Base-by-base conservation (phyloP, 169 alveolate species). In the Eimeria sp. region DNA sequence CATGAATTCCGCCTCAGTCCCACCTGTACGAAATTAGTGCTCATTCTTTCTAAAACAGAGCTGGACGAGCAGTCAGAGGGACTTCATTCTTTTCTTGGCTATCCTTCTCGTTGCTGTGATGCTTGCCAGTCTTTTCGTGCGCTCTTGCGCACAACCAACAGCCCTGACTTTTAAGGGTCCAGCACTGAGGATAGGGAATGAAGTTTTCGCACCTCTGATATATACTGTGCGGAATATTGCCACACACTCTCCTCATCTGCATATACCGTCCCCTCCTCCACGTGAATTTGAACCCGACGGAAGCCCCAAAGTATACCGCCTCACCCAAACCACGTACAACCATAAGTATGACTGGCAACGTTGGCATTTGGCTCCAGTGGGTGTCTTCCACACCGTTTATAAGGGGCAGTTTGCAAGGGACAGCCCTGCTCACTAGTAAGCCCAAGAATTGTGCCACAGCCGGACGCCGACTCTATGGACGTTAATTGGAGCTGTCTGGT, bases 221-320 rank as follows among this genome's bases (percentile, higher is more conserved):
- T 30, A 65, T 40, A 63, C 30, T 7, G 54, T 63, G 75, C 51
- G 96, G 57, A 14, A 13, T 63, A 80, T 95, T 34, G 96, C 96
- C 54, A 94, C 95, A 34, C 96, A 76, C 47, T 93, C 96, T 22
- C 89, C 88, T 3, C 92, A 92, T 75, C 96, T 97, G 47, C 98
- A 98, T 54, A 45, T 97, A 20, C 99, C 99, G 5, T 98, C 98
- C 51, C 99, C 99, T 13, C 99, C 99, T 4, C 99, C 99, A 22
- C 95, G 98, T 43, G 99, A 98, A 95, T 98, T 70, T 95, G 97
- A 97, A 70, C 97, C 97, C 25, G 98, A 98, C 94, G 99, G 99
- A 67, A 87, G 94, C 78, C 95, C 96, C 49, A 89, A 95, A 51
- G 95, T 97, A 92, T 98, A 98, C 96, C 97, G 99, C 78, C 95